Evolutionary conservation across 2,329 filamentous ascomycete species (phyloP), one percentile per base, ranked within the genome.

Genomic region (Westerdykella sp.): DNA sequence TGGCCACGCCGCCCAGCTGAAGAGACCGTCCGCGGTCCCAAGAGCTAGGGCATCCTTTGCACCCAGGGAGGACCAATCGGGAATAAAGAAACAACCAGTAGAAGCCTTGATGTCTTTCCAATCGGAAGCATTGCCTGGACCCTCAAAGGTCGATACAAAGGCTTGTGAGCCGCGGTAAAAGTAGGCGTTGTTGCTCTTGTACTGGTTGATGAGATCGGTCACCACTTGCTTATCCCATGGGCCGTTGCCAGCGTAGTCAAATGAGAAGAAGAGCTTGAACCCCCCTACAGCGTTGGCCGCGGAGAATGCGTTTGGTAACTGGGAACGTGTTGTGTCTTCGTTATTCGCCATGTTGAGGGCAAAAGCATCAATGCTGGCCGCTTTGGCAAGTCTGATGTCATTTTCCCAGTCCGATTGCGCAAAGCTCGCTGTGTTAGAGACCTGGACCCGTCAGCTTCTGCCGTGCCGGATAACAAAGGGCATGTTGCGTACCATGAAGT

Each of bases 361-460:
- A 35, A 63, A 62, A 10, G 59, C 60, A 42, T 63, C 60, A 39
- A 63, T 63, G 36, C 59, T 59, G 13, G 57, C 53, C 6, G 53
- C 50, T 47, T 62, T 60, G 21, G 59, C 59, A 12, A 44, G 41
- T 31, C 51, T 39, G 49, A 61, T 60, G 41, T 60, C 58, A 12
- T 39, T 48, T 34, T 61, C 55, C 38, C 59, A 63, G 34, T 59
- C 57, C 30, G 10, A 58, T 49, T 32, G 60, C 61, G 23, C 57
- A 57, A 38, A 63, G 55, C 58, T 61, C 34, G 15, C 14, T 25
- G n/a, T 34, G 30, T 49, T 46, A 48, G 44, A 12, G 39, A 16
- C 15, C 1, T 28, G 16, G 15, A 14, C 14, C n/a, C 28, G 15
- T 16, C 34, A 22, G 28, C n/a, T 37, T n/a, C 18, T 35, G 11